These are phyloP conservation scores for Blastomyces gilchristii DNA, from an alignment of 2,329 filamentous ascomycete species.

Conservation along the genomic window DNA sequence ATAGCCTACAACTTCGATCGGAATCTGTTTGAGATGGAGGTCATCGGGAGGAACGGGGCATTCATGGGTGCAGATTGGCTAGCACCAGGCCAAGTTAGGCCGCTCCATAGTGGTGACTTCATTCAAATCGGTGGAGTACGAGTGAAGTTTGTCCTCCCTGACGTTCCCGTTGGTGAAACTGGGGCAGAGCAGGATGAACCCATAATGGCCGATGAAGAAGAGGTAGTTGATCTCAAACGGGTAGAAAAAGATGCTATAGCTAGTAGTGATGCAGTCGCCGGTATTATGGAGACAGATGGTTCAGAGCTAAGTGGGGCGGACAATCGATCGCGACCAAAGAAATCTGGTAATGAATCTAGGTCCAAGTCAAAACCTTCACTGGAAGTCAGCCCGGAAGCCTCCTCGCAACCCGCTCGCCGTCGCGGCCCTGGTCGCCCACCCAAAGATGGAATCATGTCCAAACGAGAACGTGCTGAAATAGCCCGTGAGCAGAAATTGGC, in stretches of 20 bases:
- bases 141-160: conserved; percentile 48
- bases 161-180: conserved; percentile 39
- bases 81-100: conserved; percentile 37
- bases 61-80: conserved; percentile 45
- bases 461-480: conserved; percentile 48
- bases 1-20: conserved; percentile 51
- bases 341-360: conserved; percentile 23
- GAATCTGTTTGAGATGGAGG: conserved; percentile 48
- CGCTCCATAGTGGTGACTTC: conserved; percentile 47
- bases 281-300: conserved; percentile 6
- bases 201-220: conserved; percentile 26
- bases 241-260: conserved; percentile 10
- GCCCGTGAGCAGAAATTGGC: conserved; percentile 44
- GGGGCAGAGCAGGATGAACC: conserved; percentile 39
- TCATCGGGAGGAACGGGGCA: conserved; percentile 50
- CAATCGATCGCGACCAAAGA: conserved; percentile 22
- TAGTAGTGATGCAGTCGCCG: not conserved
- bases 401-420: conserved; percentile 32
- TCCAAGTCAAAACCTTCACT: conserved; percentile 18
- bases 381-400: conserved; percentile 23
- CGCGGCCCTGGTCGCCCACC: conserved; percentile 53
- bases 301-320: conserved; percentile 15
- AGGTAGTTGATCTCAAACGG: conserved; percentile 8
- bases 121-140: conserved; percentile 51
- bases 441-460: conserved; percentile 58